Evolutionary conservation across 2,329 filamentous ascomycete genomes (phyloP).

Genomic region (Seiridium cupressi): DNA sequence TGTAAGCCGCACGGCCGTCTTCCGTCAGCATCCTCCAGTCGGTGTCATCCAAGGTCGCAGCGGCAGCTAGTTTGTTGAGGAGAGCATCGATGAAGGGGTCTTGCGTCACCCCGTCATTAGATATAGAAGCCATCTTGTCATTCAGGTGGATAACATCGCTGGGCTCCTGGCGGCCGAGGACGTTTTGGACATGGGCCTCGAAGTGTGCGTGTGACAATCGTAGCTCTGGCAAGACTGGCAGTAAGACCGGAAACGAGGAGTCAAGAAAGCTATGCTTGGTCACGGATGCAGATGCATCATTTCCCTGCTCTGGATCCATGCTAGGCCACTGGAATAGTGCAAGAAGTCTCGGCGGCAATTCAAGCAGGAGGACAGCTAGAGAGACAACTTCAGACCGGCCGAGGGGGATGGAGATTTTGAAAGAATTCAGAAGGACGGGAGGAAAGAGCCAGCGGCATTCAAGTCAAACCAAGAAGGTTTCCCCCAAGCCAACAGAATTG

Average conservation of each 20-base stretch:
- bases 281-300: no score
- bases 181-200: not conserved
- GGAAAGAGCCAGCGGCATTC: no score
- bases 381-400: no score
- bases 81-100: not conserved
- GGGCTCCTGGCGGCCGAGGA: no score
- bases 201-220: not conserved
- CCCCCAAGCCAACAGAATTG: no score
- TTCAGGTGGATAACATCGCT: not conserved
- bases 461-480: no score
- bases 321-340: no score
- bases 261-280: not conserved
- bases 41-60: not conserved
- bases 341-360: no score
- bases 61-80: not conserved
- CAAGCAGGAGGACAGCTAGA: no score
- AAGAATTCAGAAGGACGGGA: no score
- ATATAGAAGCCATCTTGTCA: not conserved
- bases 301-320: no score
- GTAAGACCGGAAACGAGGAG: not conserved
- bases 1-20: constrained; percentile 47
- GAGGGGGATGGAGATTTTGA: no score
- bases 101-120: not conserved
- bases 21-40: constrained; percentile 45
- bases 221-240: not conserved